phyloP scores from a whole-genome alignment of 2,329 filamentous ascomycete genomes.

The Sclerotinia subarctica region DNA sequence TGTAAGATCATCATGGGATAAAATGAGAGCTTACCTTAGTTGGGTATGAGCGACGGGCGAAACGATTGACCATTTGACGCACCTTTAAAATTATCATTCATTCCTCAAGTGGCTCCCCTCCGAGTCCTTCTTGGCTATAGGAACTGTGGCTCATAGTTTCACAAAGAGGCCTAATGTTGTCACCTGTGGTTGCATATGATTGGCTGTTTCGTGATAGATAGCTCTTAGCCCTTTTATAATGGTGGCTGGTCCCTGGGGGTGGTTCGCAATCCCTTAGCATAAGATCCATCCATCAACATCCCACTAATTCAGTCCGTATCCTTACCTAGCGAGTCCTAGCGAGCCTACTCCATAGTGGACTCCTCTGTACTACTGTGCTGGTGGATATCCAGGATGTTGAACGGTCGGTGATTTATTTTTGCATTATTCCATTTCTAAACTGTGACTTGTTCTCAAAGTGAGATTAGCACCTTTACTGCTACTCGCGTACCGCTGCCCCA shows the following conservation, averaged over 20 bases:
- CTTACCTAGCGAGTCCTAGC: not conserved
- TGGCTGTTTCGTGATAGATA: slow-evolving; percentile 13
- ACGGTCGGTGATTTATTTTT: slow-evolving; percentile 18
- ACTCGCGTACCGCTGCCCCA: slow-evolving; percentile 6
- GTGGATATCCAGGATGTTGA: slow-evolving; percentile 1
- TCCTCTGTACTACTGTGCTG: not conserved
- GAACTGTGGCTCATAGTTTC: slow-evolving; percentile 20
- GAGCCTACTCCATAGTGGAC: not conserved
- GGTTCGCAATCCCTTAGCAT: slow-evolving; percentile 4
- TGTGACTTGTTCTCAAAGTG: not conserved
- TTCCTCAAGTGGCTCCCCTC: not conserved
- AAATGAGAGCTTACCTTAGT: not conserved
- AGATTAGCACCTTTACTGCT: not conserved
- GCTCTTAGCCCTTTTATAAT: not conserved
- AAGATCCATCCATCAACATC: not conserved
- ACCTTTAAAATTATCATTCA: slow-evolving; percentile 7
- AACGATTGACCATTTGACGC: slow-evolving; percentile 13
- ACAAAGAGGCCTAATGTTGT: not conserved
- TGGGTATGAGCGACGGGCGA: not conserved
- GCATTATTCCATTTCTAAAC: slow-evolving; percentile 11
- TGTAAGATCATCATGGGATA: slow-evolving; percentile 13
- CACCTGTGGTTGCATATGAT: slow-evolving; percentile 7
- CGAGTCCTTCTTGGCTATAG: not conserved
- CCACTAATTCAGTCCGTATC: not conserved
- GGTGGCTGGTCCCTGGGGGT: slow-evolving; percentile 13